Percentiles rank a stretch among this genome's conserved stretches.
phyloP scores from a whole-genome alignment of 1,284 basidiomycete genomes.

The Phaffia rhodozyma region DNA sequence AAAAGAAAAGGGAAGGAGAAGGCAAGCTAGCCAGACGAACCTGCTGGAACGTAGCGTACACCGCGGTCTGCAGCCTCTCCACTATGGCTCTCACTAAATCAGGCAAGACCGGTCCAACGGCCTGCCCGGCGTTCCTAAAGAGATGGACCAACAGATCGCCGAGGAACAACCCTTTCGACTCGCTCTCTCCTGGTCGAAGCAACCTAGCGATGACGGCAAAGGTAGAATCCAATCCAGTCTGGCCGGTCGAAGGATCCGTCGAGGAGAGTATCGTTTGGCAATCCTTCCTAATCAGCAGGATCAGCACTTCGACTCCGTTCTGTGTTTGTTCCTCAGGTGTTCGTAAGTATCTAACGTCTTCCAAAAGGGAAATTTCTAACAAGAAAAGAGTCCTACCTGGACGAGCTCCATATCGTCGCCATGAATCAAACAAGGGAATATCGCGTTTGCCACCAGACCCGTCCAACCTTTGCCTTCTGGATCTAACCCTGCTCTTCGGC shows the following conservation, averaged over 20 bases:
- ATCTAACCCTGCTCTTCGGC: conserved; percentile 53
- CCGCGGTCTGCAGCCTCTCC: conserved; percentile 61
- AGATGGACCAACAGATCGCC: conserved; percentile 91
- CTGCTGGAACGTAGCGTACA: conserved; percentile 80
- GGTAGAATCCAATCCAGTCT: conserved; percentile 60
- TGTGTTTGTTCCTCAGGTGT: conserved; percentile 29
- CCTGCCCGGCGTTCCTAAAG: conserved; percentile 63
- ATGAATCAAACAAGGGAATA: conserved; percentile 55
- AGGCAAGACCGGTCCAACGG: conserved; percentile 68
- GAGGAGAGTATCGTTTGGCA: conserved; percentile 64
- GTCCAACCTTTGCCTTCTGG: conserved; percentile 50
- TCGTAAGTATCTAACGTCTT: not conserved
- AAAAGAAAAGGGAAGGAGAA: not conserved
- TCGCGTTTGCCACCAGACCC: conserved; percentile 52
- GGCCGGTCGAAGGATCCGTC: conserved; percentile 42
- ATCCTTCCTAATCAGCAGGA: conserved; percentile 75
- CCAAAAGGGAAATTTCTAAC: conserved; percentile 12
- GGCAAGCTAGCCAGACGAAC: conserved; percentile 34
- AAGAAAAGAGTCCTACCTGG: conserved; percentile 44
- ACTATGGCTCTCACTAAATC: conserved; percentile 76
- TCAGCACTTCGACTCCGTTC: conserved; percentile 73
- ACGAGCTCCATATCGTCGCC: conserved; percentile 73
- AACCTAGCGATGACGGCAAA: conserved; percentile 62
- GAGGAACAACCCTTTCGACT: conserved; percentile 79
- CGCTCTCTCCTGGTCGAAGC: conserved; percentile 48